Percentiles rank a stretch among this genome's conserved stretches.
Conservation (phyloP, 768 basidiomycete species). For the Hypholoma sublateritium region DNA sequence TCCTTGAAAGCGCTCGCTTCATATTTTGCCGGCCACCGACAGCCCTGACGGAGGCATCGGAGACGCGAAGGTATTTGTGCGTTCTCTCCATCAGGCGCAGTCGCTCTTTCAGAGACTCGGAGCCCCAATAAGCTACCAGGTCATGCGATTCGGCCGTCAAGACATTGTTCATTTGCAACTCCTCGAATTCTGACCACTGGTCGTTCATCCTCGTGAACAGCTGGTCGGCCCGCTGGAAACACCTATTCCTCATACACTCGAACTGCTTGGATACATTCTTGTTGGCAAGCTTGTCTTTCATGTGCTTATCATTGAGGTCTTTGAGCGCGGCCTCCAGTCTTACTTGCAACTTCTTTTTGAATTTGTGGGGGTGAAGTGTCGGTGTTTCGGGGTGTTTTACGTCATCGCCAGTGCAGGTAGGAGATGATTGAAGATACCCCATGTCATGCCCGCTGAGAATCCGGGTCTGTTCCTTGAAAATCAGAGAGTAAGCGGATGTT, state of each 20-base stretch:
- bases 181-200: slow-evolving; percentile 4
- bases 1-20: slow-evolving; percentile 3
- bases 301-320: too few relatives aligned
- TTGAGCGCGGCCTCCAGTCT: not conserved
- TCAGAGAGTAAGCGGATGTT: not conserved
- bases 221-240: not conserved
- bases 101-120: slow-evolving; percentile 1
- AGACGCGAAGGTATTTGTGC: not conserved
- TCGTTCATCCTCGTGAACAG: not conserved
- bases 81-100: slow-evolving; percentile 1
- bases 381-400: too few relatives aligned
- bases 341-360: too few relatives aligned
- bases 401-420: too few relatives aligned
- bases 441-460: too few relatives aligned
- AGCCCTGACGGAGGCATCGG: not conserved
- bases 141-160: not conserved
- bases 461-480: too few relatives aligned
- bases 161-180: not conserved
- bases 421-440: too few relatives aligned
- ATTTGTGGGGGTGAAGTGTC: too few relatives aligned
- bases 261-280: not conserved
- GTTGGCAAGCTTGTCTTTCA: not conserved
- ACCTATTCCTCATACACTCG: not conserved
- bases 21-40: slow-evolving; percentile 2
- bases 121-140: slow-evolving; percentile 1